These are phyloP conservation scores for Kockovaella imperatae DNA, from an alignment of 768 basidiomycete genomes.

Conservation along the genomic window DNA sequence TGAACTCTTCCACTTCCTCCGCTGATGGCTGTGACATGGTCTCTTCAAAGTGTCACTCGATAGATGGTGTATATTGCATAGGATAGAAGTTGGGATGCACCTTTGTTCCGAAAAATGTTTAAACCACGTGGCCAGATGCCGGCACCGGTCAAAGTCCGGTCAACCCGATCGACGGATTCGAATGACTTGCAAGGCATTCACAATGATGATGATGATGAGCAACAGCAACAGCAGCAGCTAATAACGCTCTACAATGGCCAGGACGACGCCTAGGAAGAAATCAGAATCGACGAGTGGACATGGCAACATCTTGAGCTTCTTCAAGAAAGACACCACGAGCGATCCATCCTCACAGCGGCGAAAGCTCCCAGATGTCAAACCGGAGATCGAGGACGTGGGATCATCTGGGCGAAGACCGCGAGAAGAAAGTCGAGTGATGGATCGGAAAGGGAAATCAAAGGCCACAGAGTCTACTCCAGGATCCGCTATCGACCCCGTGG, in stretches of 20 bases:
- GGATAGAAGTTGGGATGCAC: no score
- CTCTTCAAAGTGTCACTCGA: slow-evolving; percentile 4
- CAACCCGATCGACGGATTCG: no score
- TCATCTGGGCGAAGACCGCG: background rate
- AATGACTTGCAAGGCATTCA: no score
- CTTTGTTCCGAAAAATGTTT: no score
- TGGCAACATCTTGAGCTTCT: slow-evolving; percentile 24
- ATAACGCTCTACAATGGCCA: slow-evolving; percentile 8
- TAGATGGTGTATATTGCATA: background rate
- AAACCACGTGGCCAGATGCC: no score
- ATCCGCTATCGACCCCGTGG: slow-evolving; percentile 29
- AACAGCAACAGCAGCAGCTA: background rate
- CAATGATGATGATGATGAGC: no score
- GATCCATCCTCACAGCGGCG: background rate
- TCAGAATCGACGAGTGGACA: background rate
- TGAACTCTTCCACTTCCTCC: slow-evolving; percentile 56
- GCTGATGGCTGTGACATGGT: slow-evolving; percentile 24
- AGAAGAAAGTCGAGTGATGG: slow-evolving; percentile 1
- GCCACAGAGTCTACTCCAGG: slow-evolving; percentile 10
- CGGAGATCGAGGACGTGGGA: background rate
- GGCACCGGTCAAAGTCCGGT: no score
- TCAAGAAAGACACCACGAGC: slow-evolving; percentile 11
- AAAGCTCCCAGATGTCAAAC: background rate
- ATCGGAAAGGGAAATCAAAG: slow-evolving; percentile 13
- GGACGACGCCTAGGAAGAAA: slow-evolving; percentile 18